phyloP scores from a whole-genome alignment of 306 rosid species.

The Fragaria ananassa region DNA sequence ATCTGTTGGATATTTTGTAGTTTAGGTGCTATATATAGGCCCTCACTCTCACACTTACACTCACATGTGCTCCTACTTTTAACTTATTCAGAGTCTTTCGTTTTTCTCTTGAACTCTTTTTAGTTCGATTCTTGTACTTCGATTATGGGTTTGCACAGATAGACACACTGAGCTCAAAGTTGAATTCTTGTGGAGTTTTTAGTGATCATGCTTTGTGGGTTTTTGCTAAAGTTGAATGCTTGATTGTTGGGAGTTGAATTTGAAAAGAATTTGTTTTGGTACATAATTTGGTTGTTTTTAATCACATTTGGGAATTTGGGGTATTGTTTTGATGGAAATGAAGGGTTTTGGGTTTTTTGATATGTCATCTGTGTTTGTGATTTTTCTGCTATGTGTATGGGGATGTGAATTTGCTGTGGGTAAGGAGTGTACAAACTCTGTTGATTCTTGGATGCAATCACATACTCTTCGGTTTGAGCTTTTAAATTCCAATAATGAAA shows the following conservation, averaged over 20 bases:
- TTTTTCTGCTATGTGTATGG: constrained; percentile 24
- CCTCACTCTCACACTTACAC: constrained; percentile 16
- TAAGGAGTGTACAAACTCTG: constrained; percentile 69
- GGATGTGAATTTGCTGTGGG: constrained; percentile 29
- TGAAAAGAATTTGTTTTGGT: constrained; percentile 1
- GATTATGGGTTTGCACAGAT: neutral
- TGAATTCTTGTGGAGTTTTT: neutral
- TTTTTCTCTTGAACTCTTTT: neutral
- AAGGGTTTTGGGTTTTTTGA: constrained; percentile 22
- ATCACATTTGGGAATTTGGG: constrained; percentile 23
- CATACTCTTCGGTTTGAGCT: constrained; percentile 47
- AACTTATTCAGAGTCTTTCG: constrained; percentile 13
- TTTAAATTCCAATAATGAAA: constrained; percentile 48
- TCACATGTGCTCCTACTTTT: constrained; percentile 25
- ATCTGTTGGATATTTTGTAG: neutral
- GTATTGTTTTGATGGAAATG: constrained; percentile 31
- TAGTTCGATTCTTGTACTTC: neutral
- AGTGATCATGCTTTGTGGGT: constrained; percentile 14
- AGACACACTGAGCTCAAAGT: neutral
- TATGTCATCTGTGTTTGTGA: constrained; percentile 22
- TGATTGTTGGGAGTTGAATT: constrained; percentile 9
- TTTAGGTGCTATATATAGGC: neutral
- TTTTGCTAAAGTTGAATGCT: constrained; percentile 2
- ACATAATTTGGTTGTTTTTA: neutral
- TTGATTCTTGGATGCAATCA: constrained; percentile 43